These are phyloP conservation scores for Nicotiana undulata DNA, from an alignment of 257 asterid genomes.

Conservation along the genomic window DNA sequence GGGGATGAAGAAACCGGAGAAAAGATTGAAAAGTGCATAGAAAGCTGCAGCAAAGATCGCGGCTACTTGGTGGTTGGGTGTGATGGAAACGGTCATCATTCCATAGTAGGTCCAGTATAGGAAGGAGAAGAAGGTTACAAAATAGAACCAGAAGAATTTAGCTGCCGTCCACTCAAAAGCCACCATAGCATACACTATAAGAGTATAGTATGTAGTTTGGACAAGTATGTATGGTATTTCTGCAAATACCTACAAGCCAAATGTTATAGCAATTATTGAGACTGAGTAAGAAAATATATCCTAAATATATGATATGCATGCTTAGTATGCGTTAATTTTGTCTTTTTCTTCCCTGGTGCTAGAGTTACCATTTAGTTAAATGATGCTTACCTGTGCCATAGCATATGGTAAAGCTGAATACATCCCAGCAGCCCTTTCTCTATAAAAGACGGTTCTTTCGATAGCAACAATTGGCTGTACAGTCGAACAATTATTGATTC, in stretches of 20 bases:
- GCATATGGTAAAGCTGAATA: constrained; percentile 59
- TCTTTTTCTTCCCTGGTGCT: not conserved
- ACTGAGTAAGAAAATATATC: not conserved
- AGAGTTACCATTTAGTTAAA: not conserved
- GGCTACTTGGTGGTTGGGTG: constrained; percentile 50
- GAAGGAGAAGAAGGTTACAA: constrained; percentile 41
- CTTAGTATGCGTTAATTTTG: not conserved
- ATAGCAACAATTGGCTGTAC: constrained; percentile 41
- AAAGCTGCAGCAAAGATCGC: constrained; percentile 39
- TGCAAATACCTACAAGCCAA: constrained; percentile 28
- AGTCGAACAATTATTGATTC: constrained; percentile 39
- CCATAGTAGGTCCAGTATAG: constrained; percentile 55
- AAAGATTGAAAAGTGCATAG: constrained; percentile 51
- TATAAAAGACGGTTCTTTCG: constrained; percentile 48
- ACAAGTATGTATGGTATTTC: constrained; percentile 47
- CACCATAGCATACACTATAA: constrained; percentile 47
- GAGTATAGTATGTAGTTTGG: constrained; percentile 39
- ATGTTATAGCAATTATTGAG: not conserved
- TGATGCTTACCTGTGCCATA: constrained; percentile 41
- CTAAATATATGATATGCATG: not conserved
- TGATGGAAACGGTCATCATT: constrained; percentile 55
- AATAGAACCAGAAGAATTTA: constrained; percentile 53
- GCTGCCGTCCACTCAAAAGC: constrained; percentile 41
- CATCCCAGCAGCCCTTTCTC: constrained; percentile 59
- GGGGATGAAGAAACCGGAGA: constrained; percentile 60